These are phyloP conservation scores for Talaromyces sp. DNA, from an alignment of 2,329 filamentous ascomycete genomes.

Conservation along the genomic window DNA sequence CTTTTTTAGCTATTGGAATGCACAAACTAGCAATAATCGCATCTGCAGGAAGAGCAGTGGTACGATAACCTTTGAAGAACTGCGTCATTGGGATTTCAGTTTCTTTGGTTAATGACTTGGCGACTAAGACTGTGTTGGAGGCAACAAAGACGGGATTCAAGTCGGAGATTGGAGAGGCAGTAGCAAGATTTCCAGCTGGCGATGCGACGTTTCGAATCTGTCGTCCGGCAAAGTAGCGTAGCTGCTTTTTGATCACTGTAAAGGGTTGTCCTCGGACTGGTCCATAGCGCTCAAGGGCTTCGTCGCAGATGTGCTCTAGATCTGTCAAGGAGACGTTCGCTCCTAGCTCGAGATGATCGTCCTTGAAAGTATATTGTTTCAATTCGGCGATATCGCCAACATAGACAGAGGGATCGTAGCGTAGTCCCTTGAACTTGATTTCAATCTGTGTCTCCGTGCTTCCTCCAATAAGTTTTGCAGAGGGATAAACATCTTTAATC, in stretches of 20 bases:
- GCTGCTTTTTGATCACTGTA: constrained; percentile 85
- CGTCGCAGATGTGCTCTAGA: constrained; percentile 76
- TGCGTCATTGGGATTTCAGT: constrained; percentile 85
- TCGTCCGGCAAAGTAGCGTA: constrained; percentile 89
- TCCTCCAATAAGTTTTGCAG: constrained; percentile 90
- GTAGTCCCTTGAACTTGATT: constrained; percentile 93
- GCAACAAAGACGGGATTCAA: constrained; percentile 92
- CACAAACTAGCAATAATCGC: constrained; percentile 82
- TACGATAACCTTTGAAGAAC: constrained; percentile 90
- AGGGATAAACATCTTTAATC: constrained; percentile 82
- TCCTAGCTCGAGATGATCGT: constrained; percentile 84
- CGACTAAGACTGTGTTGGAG: constrained; percentile 75
- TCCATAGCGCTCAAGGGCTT: constrained; percentile 79
- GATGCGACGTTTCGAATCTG: constrained; percentile 98
- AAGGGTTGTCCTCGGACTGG: constrained; percentile 71
- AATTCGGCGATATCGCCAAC: constrained; percentile 92
- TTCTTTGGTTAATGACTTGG: constrained; percentile 70
- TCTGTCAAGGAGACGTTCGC: constrained; percentile 93
- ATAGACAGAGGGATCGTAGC: constrained; percentile 85
- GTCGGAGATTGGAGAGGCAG: constrained; percentile 94
- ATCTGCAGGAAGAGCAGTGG: constrained; percentile 75
- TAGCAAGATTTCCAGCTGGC: constrained; percentile 89
- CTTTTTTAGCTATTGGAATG: constrained; percentile 75
- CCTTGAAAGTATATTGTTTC: constrained; percentile 73
- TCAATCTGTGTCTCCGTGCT: constrained; percentile 98